These are phyloP conservation scores for Lachancea waltii DNA, from an alignment of 805 yeast species.

Conservation along the genomic window DNA sequence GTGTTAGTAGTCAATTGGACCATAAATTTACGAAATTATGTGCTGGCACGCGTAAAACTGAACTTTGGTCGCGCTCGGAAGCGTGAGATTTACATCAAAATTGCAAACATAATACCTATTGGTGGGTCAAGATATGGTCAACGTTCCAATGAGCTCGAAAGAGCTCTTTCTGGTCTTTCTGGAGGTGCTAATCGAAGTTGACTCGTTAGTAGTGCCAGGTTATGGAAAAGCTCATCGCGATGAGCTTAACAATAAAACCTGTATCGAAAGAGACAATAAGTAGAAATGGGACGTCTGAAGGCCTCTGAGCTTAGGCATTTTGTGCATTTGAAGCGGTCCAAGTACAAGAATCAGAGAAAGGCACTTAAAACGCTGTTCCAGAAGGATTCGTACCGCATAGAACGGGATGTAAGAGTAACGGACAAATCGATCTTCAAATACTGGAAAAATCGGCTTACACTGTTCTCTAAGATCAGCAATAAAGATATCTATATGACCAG, in stretches of 20 bases:
- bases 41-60: too few relatives aligned
- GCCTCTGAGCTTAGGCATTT: slow-evolving; percentile 12
- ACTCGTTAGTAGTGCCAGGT: too few relatives aligned
- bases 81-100: too few relatives aligned
- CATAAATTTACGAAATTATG: too few relatives aligned
- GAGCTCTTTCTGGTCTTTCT: too few relatives aligned
- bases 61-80: too few relatives aligned
- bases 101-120: too few relatives aligned
- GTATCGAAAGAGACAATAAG: neutral
- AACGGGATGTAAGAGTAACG: slow-evolving; percentile 14
- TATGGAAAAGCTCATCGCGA: slow-evolving; percentile 6
- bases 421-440: slow-evolving; percentile 36
- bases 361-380: slow-evolving; percentile 11
- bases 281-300: neutral
- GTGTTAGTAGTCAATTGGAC: too few relatives aligned
- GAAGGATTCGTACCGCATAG: slow-evolving; percentile 15
- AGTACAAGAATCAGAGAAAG: slow-evolving; percentile 19
- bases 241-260: too few relatives aligned
- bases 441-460: slow-evolving; percentile 54
- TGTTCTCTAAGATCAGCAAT: slow-evolving; percentile 59
- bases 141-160: too few relatives aligned
- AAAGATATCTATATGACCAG: slow-evolving; percentile 58
- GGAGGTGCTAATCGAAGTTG: too few relatives aligned
- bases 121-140: too few relatives aligned
- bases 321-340: slow-evolving; percentile 16